Conservation (phyloP, 2,329 filamentous ascomycete species). For the Exophiala calicioides region DNA sequence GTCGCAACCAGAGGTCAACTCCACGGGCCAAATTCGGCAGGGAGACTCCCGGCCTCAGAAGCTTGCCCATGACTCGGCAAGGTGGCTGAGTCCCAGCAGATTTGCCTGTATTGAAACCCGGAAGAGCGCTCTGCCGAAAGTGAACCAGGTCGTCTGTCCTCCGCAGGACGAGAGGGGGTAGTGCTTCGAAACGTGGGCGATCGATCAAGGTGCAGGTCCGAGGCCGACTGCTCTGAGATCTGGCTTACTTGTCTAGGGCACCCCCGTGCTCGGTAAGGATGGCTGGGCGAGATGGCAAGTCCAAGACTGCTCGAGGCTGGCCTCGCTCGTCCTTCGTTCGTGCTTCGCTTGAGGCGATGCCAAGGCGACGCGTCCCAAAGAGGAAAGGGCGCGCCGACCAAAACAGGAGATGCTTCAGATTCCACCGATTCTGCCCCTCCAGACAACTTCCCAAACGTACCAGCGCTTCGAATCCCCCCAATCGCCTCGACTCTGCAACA, state of each 20-base stretch:
- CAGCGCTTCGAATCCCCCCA: constrained; percentile 21
- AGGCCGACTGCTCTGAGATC: too few relatives aligned
- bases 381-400: neutral
- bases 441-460: constrained; percentile 24
- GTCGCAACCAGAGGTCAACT: neutral
- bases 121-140: constrained; percentile 11
- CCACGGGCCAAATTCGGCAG: constrained; percentile 14
- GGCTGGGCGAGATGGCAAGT: too few relatives aligned
- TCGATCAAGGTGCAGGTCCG: too few relatives aligned
- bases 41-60: constrained; percentile 9
- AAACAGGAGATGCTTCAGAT: constrained; percentile 22
- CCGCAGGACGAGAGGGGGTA: too few relatives aligned
- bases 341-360: too few relatives aligned
- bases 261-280: too few relatives aligned
- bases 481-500: constrained; percentile 22
- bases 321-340: too few relatives aligned
- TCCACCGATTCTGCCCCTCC: constrained; percentile 15
- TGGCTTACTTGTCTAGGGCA: too few relatives aligned
- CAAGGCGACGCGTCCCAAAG: constrained; percentile 4
- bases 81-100: constrained; percentile 18
- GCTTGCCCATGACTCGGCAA: constrained; percentile 7
- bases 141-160: too few relatives aligned
- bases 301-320: too few relatives aligned
- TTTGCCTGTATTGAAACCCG: constrained; percentile 21
- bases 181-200: too few relatives aligned